Base-by-base conservation (phyloP, 192 early-diverging fungal genomes). In the Umbelopsis ramanniana region DNA sequence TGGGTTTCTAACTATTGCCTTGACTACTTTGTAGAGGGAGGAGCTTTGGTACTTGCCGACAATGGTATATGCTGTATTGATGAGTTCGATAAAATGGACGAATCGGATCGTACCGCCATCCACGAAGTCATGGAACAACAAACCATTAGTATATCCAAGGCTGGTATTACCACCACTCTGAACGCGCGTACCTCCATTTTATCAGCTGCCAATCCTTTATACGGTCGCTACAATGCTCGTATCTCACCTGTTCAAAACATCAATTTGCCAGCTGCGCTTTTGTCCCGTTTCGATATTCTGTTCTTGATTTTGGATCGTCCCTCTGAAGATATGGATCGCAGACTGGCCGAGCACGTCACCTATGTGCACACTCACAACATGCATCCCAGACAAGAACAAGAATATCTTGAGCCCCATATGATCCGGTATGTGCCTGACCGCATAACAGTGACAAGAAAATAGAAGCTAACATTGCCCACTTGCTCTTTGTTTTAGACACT, bases 101-200 rank as follows among this genome's bases (percentile, higher is more conserved):
- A 99, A 72, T 83, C 83, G 10, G 96, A 98, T 83, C 88, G 96
- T 69, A 96, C 96, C 9, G 96, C 96, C 26, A 97, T 99, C 78
- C 97, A 98, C 78, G 97, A 99, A 83, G 97, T 98, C 12, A 99
- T 99, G 97, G 97, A 99, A 89, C 97, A 99, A 76, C 97, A 99
- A 84, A 99, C 96, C 3, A 97, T 99, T 76, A 93, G 91, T 71
- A 97, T 99, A 63, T 89, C 90, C 78, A 99, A 99, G 84, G 97
- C 97, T 29, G 97, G 97, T 70, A 99, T 99, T 81, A 97, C 94
- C 33, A 98, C 96, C 6, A 97, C 96, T 6, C 82, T 99, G 29
- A 98, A 98, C 74, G 97, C 97, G 0, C 91, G 97, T 72, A 91
- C 95, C 6, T 94, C 95, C 4, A 96, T 99, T 57, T 86, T 98